These are phyloP conservation scores for Thalia dealbata DNA, from an alignment of 176 grass and related monocot species.

Conservation along the genomic window DNA sequence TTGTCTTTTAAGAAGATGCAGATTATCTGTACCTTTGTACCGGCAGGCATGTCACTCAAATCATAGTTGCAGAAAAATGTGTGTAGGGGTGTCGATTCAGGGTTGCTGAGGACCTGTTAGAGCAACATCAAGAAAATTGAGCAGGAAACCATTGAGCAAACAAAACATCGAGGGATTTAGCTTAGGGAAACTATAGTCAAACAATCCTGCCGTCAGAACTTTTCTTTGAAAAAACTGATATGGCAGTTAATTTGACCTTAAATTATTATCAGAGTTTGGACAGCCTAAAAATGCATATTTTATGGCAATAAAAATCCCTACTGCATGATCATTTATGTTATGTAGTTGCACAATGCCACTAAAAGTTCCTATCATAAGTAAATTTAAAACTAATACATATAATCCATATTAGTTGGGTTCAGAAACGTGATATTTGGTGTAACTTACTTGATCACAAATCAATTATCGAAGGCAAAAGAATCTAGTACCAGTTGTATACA, in stretches of 20 bases:
- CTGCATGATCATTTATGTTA: neutral
- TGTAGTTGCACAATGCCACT: neutral
- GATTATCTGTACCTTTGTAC: slow-evolving; percentile 76
- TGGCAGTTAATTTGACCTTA: neutral
- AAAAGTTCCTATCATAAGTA: neutral
- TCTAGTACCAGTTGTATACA: slow-evolving; percentile 78
- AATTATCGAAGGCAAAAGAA: slow-evolving; percentile 24
- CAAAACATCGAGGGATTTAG: neutral
- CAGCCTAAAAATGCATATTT: neutral
- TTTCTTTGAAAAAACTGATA: neutral
- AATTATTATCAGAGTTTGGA: neutral
- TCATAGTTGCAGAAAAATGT: slow-evolving; percentile 98
- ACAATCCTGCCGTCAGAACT: neutral
- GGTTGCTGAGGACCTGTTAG: slow-evolving; percentile 91
- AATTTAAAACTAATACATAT: neutral
- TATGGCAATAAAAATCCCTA: neutral
- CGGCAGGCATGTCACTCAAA: slow-evolving; percentile 96
- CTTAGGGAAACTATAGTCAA: neutral
- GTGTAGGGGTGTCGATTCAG: slow-evolving; percentile 89
- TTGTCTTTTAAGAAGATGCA: neutral
- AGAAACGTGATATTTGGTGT: slow-evolving; percentile 2
- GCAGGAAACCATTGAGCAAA: neutral
- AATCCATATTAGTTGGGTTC: neutral
- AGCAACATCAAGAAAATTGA: slow-evolving; percentile 2
- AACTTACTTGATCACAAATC: slow-evolving; percentile 24